Base-by-base conservation (phyloP, 805 yeast genomes). In the Metschnikowia cerradonensis region DNA sequence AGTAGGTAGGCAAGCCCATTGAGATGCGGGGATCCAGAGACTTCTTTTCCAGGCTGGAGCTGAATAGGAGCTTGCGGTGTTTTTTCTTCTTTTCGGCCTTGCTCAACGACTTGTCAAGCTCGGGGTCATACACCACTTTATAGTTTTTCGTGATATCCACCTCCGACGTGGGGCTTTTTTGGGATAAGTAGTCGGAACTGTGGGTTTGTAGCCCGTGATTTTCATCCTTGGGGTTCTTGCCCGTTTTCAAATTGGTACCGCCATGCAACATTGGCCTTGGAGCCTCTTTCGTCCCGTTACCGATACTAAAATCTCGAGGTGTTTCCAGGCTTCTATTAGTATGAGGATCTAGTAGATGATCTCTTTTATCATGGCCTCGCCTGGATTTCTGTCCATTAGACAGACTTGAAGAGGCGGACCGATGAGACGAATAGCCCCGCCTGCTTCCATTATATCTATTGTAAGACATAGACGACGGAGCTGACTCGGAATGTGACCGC, bases 121-220 rank as follows among this genome's bases (percentile, higher is more conserved):
- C 77, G 1, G 77, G 77, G 57, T 83, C 88, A 57, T 79, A 81
- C 2, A 70, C 54, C 0, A 81, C 79, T 52, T 67, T 74, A 58
- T 71, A 76, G 47, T 69, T 67, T 48, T 70, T 73, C 47, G 50
- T 52, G 20, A 48, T 31, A 36, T 56, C 60, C 19, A 52, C 51
- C 2, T 41, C 19, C 14, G 52, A 41, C 19, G 48, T 17, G 11
- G 49, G 50, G 41, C 41, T 51, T 47, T 50, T 52, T 51, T 45
- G 55, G 35, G 45, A 45, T 19, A 56, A 34, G 40, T 56, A 56
- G 20, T 33, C 32, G 6, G 44, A 36, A 51, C 69, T 73, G 47
- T 70, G 70, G 40, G 61, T 50, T n/a, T 73, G 62, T 44, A 58
- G 61, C 19, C 63, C 54, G 46, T 67, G 68, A 34, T 62, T 60